phyloP scores from a whole-genome alignment of 2,329 filamentous ascomycete genomes.

The Diaporthe sp. region DNA sequence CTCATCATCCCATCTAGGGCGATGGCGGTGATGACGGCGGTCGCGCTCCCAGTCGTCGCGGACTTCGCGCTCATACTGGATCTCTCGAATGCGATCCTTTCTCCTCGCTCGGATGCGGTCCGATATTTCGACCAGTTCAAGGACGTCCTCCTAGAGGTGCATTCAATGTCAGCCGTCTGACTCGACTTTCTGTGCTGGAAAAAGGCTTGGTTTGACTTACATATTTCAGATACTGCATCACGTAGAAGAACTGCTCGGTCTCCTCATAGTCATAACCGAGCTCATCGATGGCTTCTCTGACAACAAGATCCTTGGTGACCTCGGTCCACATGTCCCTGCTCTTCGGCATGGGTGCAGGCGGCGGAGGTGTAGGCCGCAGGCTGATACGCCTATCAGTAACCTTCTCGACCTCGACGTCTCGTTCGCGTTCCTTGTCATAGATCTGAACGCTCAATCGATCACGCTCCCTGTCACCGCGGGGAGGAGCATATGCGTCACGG shows the following conservation, averaged over 20 bases:
- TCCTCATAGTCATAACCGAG: slow-evolving; percentile 92
- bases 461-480: slow-evolving; percentile 52
- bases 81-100: slow-evolving; percentile 65
- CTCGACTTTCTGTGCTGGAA: neutral
- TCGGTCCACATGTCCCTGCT: slow-evolving; percentile 91
- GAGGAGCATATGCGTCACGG: slow-evolving; percentile 47
- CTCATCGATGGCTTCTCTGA: slow-evolving; percentile 87
- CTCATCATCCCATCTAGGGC: slow-evolving; percentile 58
- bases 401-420: slow-evolving; percentile 69
- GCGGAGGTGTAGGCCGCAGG: slow-evolving; percentile 54
- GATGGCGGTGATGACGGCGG: slow-evolving; percentile 49
- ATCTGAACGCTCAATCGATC: slow-evolving; percentile 62
- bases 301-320: slow-evolving; percentile 92
- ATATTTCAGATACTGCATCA: slow-evolving; percentile 90
- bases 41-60: slow-evolving; percentile 65
- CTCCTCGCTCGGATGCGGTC: slow-evolving; percentile 82
- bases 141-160: slow-evolving; percentile 81
- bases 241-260: slow-evolving; percentile 89
- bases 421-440: slow-evolving; percentile 58
- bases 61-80: slow-evolving; percentile 72
- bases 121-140: slow-evolving; percentile 84
- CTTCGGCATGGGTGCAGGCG: slow-evolving; percentile 52
- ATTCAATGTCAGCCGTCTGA: slow-evolving; percentile 50
- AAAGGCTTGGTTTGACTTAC: slow-evolving; percentile 68
- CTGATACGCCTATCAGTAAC: slow-evolving; percentile 65